Conservation (phyloP, 805 yeast genomes). For the Ogataea nakhonphanomensis region DNA sequence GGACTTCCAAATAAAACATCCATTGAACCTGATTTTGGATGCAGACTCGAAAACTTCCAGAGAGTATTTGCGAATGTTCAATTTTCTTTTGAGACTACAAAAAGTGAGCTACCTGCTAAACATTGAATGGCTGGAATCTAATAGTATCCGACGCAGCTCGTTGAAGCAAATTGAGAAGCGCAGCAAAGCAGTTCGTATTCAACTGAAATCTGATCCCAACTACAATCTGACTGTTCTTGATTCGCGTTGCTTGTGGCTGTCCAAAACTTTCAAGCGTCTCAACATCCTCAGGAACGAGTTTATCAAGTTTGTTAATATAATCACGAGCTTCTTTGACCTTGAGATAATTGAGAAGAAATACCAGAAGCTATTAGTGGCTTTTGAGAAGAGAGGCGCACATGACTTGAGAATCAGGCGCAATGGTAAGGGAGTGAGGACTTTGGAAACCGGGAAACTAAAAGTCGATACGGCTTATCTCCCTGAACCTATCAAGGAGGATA, state of each 20-base stretch:
- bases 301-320: slow-evolving; percentile 39
- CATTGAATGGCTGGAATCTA: slow-evolving; percentile 43
- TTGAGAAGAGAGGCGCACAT: slow-evolving; percentile 16
- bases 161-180: slow-evolving; percentile 15
- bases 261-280: slow-evolving; percentile 29
- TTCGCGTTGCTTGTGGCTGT: slow-evolving; percentile 20
- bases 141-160: slow-evolving; percentile 30
- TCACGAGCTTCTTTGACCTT: slow-evolving; percentile 40
- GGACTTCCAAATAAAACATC: slow-evolving; percentile 59
- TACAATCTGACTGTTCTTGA: slow-evolving; percentile 14
- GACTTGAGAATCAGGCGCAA: slow-evolving; percentile 13
- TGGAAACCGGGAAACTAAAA: slow-evolving; percentile 12
- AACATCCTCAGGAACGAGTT: slow-evolving; percentile 39
- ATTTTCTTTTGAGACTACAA: slow-evolving; percentile 77
- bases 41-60: slow-evolving; percentile 40
- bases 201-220: slow-evolving; percentile 6
- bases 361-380: slow-evolving; percentile 24
- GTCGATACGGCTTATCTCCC: slow-evolving; percentile 12
- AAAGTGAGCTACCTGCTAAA: slow-evolving; percentile 55
- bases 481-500: background rate
- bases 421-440: slow-evolving; percentile 18
- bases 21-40: slow-evolving; percentile 54
- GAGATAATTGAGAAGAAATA: slow-evolving; percentile 45
- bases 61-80: slow-evolving; percentile 76
- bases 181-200: slow-evolving; percentile 13